Percentiles rank a stretch among this genome's conserved stretches.
Evolutionary conservation across 106 monocot species (phyloP).

Genomic region (Hemerocallis citrina): DNA sequence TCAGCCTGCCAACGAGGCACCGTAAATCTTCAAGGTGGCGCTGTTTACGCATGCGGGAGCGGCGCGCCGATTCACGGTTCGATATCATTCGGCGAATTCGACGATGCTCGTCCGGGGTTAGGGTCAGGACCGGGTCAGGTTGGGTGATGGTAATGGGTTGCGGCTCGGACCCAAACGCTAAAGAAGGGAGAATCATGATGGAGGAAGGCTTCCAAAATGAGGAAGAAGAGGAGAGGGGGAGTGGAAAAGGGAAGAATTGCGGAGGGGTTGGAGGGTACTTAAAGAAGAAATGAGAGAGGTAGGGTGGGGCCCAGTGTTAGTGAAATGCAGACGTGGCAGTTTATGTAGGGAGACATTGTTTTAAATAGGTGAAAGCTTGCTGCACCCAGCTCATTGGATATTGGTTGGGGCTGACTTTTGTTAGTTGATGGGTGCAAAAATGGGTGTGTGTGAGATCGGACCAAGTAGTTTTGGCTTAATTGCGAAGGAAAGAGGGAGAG

Average conservation of each 20-base stretch:
- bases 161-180: neutral
- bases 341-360: neutral
- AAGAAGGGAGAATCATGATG: neutral
- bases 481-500: constrained; percentile 30
- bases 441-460: neutral
- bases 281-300: constrained; percentile 6
- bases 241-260: constrained; percentile 50
- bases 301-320: constrained; percentile 4
- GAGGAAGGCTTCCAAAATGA: neutral
- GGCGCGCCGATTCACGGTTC: constrained; percentile 56
- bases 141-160: too few relatives aligned
- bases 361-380: too few relatives aligned
- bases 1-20: constrained; percentile 3
- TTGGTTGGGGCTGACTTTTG: neutral
- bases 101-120: constrained; percentile 14
- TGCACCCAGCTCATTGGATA: too few relatives aligned
- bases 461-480: constrained; percentile 14
- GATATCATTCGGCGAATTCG: constrained; percentile 42
- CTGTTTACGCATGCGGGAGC: constrained; percentile 55
- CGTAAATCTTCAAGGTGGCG: constrained; percentile 38
- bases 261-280: constrained; percentile 28
- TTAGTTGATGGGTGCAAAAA: neutral
- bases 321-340: neutral
- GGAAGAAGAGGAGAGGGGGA: neutral
- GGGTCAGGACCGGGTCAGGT: neutral